These are phyloP conservation scores for Penicillium sp. DNA, from an alignment of 2,329 filamentous ascomycete genomes.

Conservation along the genomic window DNA sequence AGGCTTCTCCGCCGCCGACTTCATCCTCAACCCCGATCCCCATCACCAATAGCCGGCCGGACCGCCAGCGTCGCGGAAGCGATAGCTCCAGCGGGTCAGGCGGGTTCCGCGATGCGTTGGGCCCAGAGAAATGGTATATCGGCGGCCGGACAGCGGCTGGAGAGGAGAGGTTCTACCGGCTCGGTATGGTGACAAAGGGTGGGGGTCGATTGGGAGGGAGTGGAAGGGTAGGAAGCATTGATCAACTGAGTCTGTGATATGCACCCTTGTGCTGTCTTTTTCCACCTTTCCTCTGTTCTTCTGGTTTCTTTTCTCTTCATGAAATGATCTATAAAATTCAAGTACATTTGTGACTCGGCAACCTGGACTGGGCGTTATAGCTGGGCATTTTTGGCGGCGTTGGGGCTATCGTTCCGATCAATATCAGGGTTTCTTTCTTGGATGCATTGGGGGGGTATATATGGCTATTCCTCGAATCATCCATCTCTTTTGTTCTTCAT, in stretches of 20 bases:
- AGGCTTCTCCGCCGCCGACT: constrained; percentile 36
- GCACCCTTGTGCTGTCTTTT: not conserved
- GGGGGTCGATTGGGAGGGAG: constrained; percentile 48
- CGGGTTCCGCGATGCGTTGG: constrained; percentile 53
- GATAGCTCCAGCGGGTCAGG: constrained; percentile 53
- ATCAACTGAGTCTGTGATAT: constrained; percentile 54
- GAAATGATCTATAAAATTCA: not conserved
- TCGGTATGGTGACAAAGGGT: constrained; percentile 54
- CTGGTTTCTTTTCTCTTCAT: not conserved
- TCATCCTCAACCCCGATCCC: constrained; percentile 44
- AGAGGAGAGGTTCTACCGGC: constrained; percentile 54
- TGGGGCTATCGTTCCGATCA: not conserved
- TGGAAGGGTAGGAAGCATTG: constrained; percentile 52
- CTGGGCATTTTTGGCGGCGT: not conserved
- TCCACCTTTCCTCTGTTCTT: not conserved
- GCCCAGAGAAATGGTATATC: constrained; percentile 58
- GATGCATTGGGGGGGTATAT: not conserved
- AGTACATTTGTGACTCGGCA: not conserved
- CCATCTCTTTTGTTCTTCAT: not conserved
- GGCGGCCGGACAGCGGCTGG: constrained; percentile 53
- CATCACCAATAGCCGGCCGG: constrained; percentile 37
- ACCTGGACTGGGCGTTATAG: not conserved
- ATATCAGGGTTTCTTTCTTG: not conserved
- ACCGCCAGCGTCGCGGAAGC: constrained; percentile 52
- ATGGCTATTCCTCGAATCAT: not conserved